phyloP scores from a whole-genome alignment of 2,329 filamentous ascomycete genomes.

The Ilyonectria sp. region DNA sequence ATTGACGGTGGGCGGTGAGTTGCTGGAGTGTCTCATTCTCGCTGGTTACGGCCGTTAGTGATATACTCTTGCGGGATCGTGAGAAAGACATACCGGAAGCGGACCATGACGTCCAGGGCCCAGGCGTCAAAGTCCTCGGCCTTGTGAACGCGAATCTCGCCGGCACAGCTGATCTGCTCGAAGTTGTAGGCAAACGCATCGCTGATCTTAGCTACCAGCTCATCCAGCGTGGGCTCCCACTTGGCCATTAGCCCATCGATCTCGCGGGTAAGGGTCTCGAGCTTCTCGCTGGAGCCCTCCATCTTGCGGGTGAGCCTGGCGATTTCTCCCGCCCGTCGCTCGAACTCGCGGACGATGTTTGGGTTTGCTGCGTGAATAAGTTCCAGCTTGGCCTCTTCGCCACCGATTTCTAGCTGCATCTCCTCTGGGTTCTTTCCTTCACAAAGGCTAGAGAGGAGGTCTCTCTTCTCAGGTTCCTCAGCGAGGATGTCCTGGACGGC shows the following conservation, averaged over 20 bases:
- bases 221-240: conserved; percentile 90
- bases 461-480: conserved; percentile 56
- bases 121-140: conserved; percentile 94
- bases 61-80: conserved; percentile 3
- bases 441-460: conserved; percentile 61
- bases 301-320: conserved; percentile 72
- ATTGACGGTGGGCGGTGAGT: conserved; percentile 93
- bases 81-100: conserved; percentile 80
- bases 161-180: conserved; percentile 92
- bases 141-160: conserved; percentile 90
- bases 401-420: conserved; percentile 80
- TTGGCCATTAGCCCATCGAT: conserved; percentile 77
- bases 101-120: conserved; percentile 94
- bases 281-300: conserved; percentile 66
- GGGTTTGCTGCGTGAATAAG: conserved; percentile 85
- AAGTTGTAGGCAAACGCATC: conserved; percentile 95
- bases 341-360: conserved; percentile 82
- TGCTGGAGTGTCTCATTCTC: conserved; percentile 87
- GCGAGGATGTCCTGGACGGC: conserved; percentile 58
- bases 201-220: conserved; percentile 84
- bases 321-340: conserved; percentile 80
- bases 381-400: conserved; percentile 82
- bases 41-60: conserved; percentile 56
- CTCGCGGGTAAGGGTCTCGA: conserved; percentile 68
- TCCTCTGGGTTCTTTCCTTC: conserved; percentile 71